A percentile compares a stretch with the other conserved stretches of the same genome.
These are phyloP conservation scores for Blastocrithidia nonstop DNA, from an alignment of 208 protist species.

Conservation along the genomic window DNA sequence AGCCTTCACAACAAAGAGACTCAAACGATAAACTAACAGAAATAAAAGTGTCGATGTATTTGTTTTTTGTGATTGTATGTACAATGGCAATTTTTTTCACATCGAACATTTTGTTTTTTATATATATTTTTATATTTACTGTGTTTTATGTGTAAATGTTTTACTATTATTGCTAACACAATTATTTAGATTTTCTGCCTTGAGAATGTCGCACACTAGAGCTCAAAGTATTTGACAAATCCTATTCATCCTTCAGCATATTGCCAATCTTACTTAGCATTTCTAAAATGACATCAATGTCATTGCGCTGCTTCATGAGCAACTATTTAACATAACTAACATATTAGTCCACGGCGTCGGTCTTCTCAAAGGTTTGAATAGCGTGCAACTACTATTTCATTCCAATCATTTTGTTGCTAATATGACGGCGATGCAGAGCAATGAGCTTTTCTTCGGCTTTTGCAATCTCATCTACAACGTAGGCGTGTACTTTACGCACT, in stretches of 20 bases:
- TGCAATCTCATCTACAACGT: conserved; percentile 85
- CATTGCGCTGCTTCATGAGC: conserved; percentile 51
- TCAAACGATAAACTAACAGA: background rate
- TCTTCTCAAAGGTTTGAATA: conserved; percentile 83
- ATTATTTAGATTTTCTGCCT: no score
- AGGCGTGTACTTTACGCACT: conserved; percentile 76
- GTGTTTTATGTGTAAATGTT: no score
- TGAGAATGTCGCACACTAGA: no score
- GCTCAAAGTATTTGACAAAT: conserved; percentile 70
- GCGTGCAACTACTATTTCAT: conserved; percentile 88
- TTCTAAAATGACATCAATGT: conserved; percentile 58
- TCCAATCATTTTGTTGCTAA: conserved; percentile 88
- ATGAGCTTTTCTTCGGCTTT: conserved; percentile 90
- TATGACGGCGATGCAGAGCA: conserved; percentile 82
- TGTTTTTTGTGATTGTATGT: conserved; percentile 1
- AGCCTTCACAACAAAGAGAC: background rate
- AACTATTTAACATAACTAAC: conserved; percentile 49
- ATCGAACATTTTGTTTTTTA: no score
- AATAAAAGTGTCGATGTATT: background rate
- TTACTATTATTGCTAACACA: no score
- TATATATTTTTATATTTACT: no score
- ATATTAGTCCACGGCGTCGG: conserved; percentile 84
- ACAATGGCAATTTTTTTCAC: no score
- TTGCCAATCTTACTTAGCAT: conserved; percentile 55
- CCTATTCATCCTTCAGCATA: conserved; percentile 81